A percentile compares a stretch with the other conserved stretches of the same genome.
phyloP scores from a whole-genome alignment of 2,329 filamentous ascomycete species.

The Chlorencoelia australis region DNA sequence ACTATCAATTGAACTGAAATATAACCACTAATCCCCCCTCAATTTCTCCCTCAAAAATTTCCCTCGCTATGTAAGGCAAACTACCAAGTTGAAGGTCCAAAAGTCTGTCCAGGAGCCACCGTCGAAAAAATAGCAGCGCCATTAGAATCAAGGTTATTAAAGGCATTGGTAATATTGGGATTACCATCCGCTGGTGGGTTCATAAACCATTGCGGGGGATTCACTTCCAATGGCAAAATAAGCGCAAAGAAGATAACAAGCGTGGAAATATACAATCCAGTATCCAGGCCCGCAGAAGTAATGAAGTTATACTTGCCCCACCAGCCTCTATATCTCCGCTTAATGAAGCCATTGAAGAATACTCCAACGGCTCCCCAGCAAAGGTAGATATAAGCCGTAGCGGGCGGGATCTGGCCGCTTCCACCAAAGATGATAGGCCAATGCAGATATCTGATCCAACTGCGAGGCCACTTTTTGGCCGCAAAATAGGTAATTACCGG shows the following conservation, averaged over 20 bases:
- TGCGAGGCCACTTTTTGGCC: constrained; percentile 49
- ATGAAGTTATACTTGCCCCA: constrained; percentile 73
- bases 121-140: too few relatives aligned
- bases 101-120: too few relatives aligned
- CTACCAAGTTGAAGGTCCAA: too few relatives aligned
- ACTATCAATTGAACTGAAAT: too few relatives aligned
- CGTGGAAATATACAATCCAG: constrained; percentile 56
- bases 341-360: constrained; percentile 59
- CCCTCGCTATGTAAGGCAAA: too few relatives aligned
- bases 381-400: constrained; percentile 61
- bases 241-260: constrained; percentile 56
- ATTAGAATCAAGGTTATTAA: too few relatives aligned
- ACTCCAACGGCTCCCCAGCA: constrained; percentile 58
- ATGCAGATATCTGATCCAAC: constrained; percentile 38
- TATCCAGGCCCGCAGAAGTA: constrained; percentile 60
- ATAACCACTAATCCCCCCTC: too few relatives aligned
- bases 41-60: too few relatives aligned
- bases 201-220: too few relatives aligned
- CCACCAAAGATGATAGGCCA: constrained; percentile 18
- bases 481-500: constrained; percentile 20
- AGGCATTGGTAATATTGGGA: too few relatives aligned
- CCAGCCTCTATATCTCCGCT: constrained; percentile 57
- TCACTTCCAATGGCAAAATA: too few relatives aligned
- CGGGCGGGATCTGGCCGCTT: constrained; percentile 43
- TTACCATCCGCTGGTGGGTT: too few relatives aligned